phyloP scores from a whole-genome alignment of 306 rosid species.

The Vigna trinervia region DNA sequence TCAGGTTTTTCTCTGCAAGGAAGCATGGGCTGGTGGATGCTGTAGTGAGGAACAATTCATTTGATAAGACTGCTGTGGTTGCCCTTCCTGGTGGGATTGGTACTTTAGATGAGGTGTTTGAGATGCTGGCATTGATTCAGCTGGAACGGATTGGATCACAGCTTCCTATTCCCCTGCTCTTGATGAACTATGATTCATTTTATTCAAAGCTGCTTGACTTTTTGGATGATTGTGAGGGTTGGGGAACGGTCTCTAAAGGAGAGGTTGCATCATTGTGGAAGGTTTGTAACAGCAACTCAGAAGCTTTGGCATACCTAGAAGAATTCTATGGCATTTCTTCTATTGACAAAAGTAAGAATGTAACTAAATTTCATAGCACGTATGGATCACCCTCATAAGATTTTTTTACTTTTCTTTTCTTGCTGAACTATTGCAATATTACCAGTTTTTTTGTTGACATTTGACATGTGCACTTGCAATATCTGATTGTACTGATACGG shows the following conservation, averaged over 20 bases:
- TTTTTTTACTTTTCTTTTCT: background rate
- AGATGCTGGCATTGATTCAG: slow-evolving; percentile 78
- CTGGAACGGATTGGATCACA: slow-evolving; percentile 84
- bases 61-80: slow-evolving; percentile 77
- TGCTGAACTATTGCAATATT: background rate
- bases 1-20: slow-evolving; percentile 96
- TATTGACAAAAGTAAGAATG: slow-evolving; percentile 37
- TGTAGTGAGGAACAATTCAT: slow-evolving; percentile 63
- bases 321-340: slow-evolving; percentile 66
- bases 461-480: background rate
- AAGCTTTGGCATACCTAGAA: slow-evolving; percentile 76
- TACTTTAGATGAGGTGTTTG: slow-evolving; percentile 89
- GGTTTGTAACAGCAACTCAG: slow-evolving; percentile 74
- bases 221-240: slow-evolving; percentile 65
- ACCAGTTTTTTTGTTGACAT: background rate
- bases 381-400: slow-evolving; percentile 25
- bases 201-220: slow-evolving; percentile 80
- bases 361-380: slow-evolving; percentile 41
- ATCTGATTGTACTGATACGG: background rate
- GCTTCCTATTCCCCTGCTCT: slow-evolving; percentile 73
- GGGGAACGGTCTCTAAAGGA: slow-evolving; percentile 83
- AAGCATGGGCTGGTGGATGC: slow-evolving; percentile 97
- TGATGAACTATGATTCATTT: slow-evolving; percentile 90
- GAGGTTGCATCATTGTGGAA: slow-evolving; percentile 86
- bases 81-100: slow-evolving; percentile 95